Evolutionary conservation across 768 basidiomycete genomes (phyloP).

Genomic region (Rhizopogon vesiculosus): DNA sequence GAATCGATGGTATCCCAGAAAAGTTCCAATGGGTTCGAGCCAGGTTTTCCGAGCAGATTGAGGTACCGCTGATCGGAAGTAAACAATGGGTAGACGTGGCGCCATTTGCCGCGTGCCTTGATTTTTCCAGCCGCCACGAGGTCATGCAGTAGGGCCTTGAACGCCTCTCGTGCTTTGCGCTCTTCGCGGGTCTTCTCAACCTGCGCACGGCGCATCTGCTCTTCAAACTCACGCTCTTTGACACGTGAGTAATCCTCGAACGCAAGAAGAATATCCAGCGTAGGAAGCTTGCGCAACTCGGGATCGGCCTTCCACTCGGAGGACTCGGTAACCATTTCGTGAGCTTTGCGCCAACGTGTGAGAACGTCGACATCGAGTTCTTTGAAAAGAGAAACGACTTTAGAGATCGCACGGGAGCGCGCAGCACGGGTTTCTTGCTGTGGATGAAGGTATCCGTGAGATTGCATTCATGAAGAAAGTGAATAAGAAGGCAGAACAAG

Average conservation of each 20-base stretch:
- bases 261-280: conserved; percentile 85
- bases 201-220: conserved; percentile 72
- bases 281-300: conserved; percentile 79
- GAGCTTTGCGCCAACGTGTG: conserved; percentile 90
- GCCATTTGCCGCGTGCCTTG: conserved; percentile 87
- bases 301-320: conserved; percentile 74
- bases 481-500: conserved; percentile 33
- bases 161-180: conserved; percentile 87
- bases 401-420: conserved; percentile 74
- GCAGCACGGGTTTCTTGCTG: conserved; percentile 79
- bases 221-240: conserved; percentile 88
- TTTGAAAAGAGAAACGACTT: conserved; percentile 83
- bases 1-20: conserved; percentile 94
- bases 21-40: conserved; percentile 91
- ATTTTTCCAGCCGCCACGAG: conserved; percentile 64
- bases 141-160: conserved; percentile 78
- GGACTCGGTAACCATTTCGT: conserved; percentile 69
- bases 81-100: conserved; percentile 77
- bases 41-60: conserved; percentile 85
- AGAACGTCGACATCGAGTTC: conserved; percentile 85
- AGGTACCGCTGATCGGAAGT: conserved; percentile 79
- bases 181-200: conserved; percentile 83
- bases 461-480: conserved; percentile 1
- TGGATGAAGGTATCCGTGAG: conserved; percentile 2
- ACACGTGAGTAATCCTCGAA: conserved; percentile 94